A percentile compares a stretch with the other conserved stretches of the same genome.
These are phyloP conservation scores for Deakozyma indianensis DNA, from an alignment of 805 yeast species.

Conservation along the genomic window DNA sequence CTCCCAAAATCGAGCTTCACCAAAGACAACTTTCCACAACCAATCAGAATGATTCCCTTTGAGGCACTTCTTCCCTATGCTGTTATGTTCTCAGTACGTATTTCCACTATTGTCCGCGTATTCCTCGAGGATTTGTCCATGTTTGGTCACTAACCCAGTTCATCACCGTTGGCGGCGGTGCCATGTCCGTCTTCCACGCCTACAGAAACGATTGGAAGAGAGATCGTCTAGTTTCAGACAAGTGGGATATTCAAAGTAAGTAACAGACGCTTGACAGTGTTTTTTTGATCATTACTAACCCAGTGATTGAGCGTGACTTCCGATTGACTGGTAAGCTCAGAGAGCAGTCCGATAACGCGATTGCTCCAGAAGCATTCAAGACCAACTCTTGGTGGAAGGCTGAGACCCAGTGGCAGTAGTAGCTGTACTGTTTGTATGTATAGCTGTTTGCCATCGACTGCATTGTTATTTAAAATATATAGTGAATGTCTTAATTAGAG, in stretches of 20 bases:
- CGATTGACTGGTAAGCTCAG: conserved; percentile 62
- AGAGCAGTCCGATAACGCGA: conserved; percentile 50
- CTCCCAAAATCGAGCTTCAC: background rate
- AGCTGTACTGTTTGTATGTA: background rate
- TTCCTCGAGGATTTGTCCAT: too few species aligned
- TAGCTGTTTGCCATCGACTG: conserved; percentile 2
- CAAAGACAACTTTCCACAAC: background rate
- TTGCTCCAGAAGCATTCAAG: conserved; percentile 67
- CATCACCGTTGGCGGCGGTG: conserved; percentile 41
- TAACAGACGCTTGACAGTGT: conserved; percentile 8
- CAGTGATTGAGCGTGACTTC: conserved; percentile 55
- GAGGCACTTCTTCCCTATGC: conserved; percentile 54
- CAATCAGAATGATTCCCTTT: conserved; percentile 42
- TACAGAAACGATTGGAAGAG: conserved; percentile 36
- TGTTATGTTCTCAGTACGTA: conserved; percentile 36
- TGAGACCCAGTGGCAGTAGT: conserved; percentile 4
- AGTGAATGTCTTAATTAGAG: too few species aligned
- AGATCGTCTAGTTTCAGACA: conserved; percentile 23
- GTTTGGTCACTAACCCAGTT: conserved; percentile 23
- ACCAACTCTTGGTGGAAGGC: conserved; percentile 40
- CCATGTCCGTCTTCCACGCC: conserved; percentile 29
- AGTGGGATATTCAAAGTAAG: conserved; percentile 18
- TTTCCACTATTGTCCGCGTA: background rate
- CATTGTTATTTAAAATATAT: background rate
- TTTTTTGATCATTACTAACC: background rate